Conservation (phyloP, 2,329 filamentous ascomycete genomes). For the Venturia asperata region DNA sequence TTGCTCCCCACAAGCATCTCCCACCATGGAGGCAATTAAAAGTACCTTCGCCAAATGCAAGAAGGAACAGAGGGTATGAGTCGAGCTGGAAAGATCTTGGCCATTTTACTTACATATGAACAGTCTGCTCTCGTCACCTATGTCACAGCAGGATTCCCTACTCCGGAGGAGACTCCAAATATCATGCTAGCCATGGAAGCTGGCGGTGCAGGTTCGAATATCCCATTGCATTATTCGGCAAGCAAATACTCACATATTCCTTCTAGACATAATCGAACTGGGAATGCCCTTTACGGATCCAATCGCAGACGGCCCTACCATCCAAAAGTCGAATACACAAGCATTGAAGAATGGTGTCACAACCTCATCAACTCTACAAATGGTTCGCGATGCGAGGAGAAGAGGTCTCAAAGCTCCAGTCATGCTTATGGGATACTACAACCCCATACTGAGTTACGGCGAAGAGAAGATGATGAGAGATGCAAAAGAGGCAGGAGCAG, state of each 20-base stretch:
- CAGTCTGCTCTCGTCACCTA: conserved; percentile 87
- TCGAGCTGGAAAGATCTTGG: background rate
- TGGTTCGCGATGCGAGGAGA: conserved; percentile 73
- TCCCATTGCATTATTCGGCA: background rate
- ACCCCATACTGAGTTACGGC: conserved; percentile 87
- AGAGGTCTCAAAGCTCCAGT: conserved; percentile 74
- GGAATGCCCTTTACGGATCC: conserved; percentile 96
- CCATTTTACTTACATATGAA: conserved; percentile 21
- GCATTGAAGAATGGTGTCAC: conserved; percentile 86
- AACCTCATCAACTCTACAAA: conserved; percentile 68
- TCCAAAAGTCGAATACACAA: conserved; percentile 87
- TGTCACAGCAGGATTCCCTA: conserved; percentile 90
- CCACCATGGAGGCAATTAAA: conserved; percentile 36
- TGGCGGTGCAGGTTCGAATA: conserved; percentile 70
- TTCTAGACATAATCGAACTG: conserved; percentile 82
- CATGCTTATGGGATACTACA: conserved; percentile 98
- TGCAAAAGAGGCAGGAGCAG: conserved; percentile 75
- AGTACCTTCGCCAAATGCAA: conserved; percentile 52
- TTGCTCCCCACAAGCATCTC: background rate
- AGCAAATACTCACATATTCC: background rate
- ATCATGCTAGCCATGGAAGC: conserved; percentile 85
- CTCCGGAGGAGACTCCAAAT: conserved; percentile 70
- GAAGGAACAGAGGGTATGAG: conserved; percentile 47
- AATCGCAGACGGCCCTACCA: conserved; percentile 94
- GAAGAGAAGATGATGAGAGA: conserved; percentile 84